Percentiles rank a stretch among this genome's conserved stretches.
These are phyloP conservation scores for Zopfochytrium polystomum DNA, from an alignment of 371 early-diverging fungal species.

Conservation along the genomic window DNA sequence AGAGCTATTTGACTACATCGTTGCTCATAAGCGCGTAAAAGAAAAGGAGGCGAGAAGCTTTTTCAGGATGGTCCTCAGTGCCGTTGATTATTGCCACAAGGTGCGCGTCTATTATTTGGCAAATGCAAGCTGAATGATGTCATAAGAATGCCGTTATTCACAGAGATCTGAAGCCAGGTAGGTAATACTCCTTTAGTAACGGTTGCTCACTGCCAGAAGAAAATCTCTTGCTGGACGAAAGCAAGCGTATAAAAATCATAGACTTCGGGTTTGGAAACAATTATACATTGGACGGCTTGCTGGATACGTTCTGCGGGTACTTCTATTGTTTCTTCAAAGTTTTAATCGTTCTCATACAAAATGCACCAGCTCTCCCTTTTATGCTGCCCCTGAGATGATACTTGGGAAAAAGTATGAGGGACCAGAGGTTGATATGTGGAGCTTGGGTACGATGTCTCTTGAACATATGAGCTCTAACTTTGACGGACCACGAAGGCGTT, in stretches of 20 bases:
- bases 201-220: slow-evolving; percentile 40
- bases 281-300: slow-evolving; percentile 52
- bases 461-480: neutral
- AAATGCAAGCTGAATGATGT: slow-evolving; percentile 48
- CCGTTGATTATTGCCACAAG: slow-evolving; percentile 65
- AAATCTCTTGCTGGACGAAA: slow-evolving; percentile 53
- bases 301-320: slow-evolving; percentile 72
- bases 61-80: slow-evolving; percentile 65
- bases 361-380: slow-evolving; percentile 57
- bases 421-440: no score
- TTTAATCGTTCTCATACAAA: neutral
- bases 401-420: slow-evolving; percentile 62
- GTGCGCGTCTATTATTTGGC: slow-evolving; percentile 42
- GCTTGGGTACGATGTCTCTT: slow-evolving; percentile 53
- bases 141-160: slow-evolving; percentile 49
- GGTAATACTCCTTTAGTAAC: neutral
- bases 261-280: slow-evolving; percentile 75
- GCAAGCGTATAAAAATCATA: slow-evolving; percentile 58
- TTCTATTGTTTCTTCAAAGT: neutral
- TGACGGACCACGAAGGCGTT: slow-evolving; percentile 58
- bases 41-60: slow-evolving; percentile 65
- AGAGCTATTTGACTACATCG: slow-evolving; percentile 65
- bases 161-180: slow-evolving; percentile 52
- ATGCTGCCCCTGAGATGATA: slow-evolving; percentile 74
- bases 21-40: slow-evolving; percentile 55